Conservation (phyloP, 2,329 filamentous ascomycete species). For the Ophiocordyceps camponoti-saundersi region DNA sequence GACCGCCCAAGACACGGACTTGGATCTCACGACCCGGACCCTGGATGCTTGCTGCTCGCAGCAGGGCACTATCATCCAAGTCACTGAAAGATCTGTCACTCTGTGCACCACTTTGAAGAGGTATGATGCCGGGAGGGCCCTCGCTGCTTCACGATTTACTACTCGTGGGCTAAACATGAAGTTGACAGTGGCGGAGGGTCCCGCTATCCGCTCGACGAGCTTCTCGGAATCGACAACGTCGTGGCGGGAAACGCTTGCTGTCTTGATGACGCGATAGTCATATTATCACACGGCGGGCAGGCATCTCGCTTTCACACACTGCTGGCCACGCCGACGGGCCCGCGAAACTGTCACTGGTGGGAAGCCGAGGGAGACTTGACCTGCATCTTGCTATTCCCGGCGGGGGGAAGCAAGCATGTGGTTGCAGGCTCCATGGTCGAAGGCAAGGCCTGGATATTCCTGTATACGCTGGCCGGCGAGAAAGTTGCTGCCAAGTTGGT, state of each 20-base stretch:
- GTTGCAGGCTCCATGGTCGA: constrained; percentile 17
- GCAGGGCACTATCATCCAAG: constrained; percentile 27
- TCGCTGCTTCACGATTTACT: too few species aligned
- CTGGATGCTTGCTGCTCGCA: constrained; percentile 23
- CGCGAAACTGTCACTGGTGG: constrained; percentile 14
- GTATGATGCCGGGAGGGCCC: too few species aligned
- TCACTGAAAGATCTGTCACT: constrained; percentile 31
- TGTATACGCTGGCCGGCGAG: constrained; percentile 12
- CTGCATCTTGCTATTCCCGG: constrained; percentile 21
- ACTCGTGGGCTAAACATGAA: background rate
- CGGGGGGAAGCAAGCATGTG: constrained; percentile 11
- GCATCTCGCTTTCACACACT: constrained; percentile 22
- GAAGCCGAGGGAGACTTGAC: constrained; percentile 29
- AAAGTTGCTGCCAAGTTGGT: constrained; percentile 5
- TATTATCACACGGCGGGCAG: constrained; percentile 22
- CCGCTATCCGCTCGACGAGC: constrained; percentile 14
- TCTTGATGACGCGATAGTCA: constrained; percentile 17
- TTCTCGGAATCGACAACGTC: constrained; percentile 11
- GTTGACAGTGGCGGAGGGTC: constrained; percentile 9
- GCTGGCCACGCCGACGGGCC: constrained; percentile 13
- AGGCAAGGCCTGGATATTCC: constrained; percentile 15
- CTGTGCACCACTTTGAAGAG: constrained; percentile 17
- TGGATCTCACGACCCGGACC: constrained; percentile 36
- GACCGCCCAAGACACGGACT: constrained; percentile 20
- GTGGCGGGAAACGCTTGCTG: constrained; percentile 26